Evolutionary conservation across 257 asterid genomes (phyloP), one percentile per base, ranked within the genome.

Genomic region (Ocimum tenuiflorum): DNA sequence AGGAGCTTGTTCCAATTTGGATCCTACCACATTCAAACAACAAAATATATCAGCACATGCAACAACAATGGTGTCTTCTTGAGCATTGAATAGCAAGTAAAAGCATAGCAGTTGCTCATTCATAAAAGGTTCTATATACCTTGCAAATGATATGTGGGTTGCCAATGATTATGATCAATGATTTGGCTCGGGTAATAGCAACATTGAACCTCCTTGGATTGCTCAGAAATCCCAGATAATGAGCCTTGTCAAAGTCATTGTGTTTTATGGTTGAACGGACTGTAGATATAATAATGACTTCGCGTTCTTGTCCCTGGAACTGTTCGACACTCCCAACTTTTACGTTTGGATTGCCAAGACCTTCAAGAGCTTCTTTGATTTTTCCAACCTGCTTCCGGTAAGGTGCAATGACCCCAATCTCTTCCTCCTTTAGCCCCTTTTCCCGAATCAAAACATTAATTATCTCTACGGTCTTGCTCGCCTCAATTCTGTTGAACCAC

Each of bases 121-220:
- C 1, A 13, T 4, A 43, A 11, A 36, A 38, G 12, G 42, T 62
- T 45, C 15, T 41, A 23, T 3, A 29, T 83, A 94, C 99, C 99
- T 88, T 81, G 82, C 89, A 88, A 58, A 94, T 84, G 77, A 94
- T 94, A 74, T 94, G 99, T n/a, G 97, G 99, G 76, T 94, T 94
- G 69, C 99, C 99, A 13, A 90, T 82, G 55, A 94, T 80, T 41
- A 94, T 68, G 33, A 94, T 87, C 84, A 94, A 78, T 12, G 92
- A 88, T 68, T 68, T 88, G 50, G 97, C 96, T 66, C 99, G 83
- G 47, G 99, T 94, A 42, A 83, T 62, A 29, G 99, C 95, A 19
- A 90, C 97, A 48, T 94, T 94, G 65, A 90, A 94, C 87, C 99
- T 86, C 79, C 86, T 86, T 8, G 97, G 94, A 74, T 90, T 94